phyloP scores from a whole-genome alignment of 2,329 filamentous ascomycete species.

The Cytospora mali region DNA sequence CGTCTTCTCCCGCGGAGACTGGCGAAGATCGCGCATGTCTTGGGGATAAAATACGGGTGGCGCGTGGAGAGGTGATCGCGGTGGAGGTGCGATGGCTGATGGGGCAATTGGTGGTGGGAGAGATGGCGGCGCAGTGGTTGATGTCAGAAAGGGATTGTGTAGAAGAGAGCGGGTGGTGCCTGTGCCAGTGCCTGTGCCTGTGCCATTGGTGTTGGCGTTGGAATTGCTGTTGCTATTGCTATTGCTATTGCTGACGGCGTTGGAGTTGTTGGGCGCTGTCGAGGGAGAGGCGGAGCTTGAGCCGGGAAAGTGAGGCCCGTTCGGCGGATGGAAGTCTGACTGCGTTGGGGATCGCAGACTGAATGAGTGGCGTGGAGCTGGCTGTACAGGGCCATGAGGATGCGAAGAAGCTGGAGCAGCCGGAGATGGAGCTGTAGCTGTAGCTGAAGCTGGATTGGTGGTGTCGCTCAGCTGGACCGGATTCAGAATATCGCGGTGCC shows the following conservation, averaged over 20 bases:
- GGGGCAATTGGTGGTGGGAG: constrained; percentile 25
- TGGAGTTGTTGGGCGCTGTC: constrained; percentile 33
- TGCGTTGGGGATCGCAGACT: constrained; percentile 54
- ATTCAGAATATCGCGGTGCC: constrained; percentile 52
- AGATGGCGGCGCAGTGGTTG: constrained; percentile 21
- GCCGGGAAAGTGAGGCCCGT: constrained; percentile 34
- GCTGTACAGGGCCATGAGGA: constrained; percentile 7
- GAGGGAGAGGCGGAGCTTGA: constrained; percentile 35
- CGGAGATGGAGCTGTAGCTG: not conserved
- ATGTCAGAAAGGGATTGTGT: constrained; percentile 29
- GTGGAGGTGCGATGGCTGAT: constrained; percentile 33
- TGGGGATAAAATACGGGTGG: constrained; percentile 47
- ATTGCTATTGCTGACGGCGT: constrained; percentile 31
- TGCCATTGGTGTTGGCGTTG: constrained; percentile 36
- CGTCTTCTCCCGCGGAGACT: constrained; percentile 43
- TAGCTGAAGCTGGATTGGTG: constrained; percentile 26
- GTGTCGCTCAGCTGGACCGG: constrained; percentile 33
- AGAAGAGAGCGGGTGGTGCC: constrained; percentile 29
- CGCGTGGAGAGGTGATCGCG: constrained; percentile 48
- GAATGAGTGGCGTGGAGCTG: constrained; percentile 47
- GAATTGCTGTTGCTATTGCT: constrained; percentile 35
- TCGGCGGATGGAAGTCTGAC: constrained; percentile 40
- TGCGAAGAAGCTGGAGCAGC: constrained; percentile 2
- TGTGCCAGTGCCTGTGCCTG: constrained; percentile 30
- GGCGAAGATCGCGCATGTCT: constrained; percentile 36